Evolutionary conservation across 2,329 filamentous ascomycete species (phyloP), one percentile per base, ranked within the genome.

Genomic region (Colletotrichum sp.): DNA sequence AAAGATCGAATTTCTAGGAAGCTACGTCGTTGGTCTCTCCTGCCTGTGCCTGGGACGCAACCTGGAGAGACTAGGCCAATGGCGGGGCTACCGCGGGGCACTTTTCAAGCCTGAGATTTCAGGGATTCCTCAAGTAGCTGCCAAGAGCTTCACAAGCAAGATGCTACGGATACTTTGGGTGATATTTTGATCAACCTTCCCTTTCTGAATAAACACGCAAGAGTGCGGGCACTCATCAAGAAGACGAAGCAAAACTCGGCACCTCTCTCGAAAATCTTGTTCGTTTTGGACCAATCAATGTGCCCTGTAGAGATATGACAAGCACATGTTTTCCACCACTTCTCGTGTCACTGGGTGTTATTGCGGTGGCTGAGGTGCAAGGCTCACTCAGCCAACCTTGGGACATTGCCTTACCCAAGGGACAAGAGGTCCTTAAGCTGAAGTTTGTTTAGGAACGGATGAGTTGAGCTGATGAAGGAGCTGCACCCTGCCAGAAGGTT

Each of bases 71-170:
- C 36, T 43, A 43, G 21, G 34, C 55, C 64, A 26, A 76, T 71
- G 71, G 75, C 62, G 75, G 75, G 75, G 75, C 71, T 76, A 64
- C 74, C 61, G 74, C 74, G 74, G 74, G 74, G 74, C 74, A 76
- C 9, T 34, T 58, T 62, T 38, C 28, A n/a, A 36, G 60, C 71
- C 74, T 73, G 52, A 75, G 3, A 61, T n/a, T 32, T 32, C 30
- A 69, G 74, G 66, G 52, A 52, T 52, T 8, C 21, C 6, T n/a
- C 21, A 12, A 48, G 18, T 12, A 24, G 52, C 38, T 18, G 8
- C 36, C 38, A 18, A 66, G 64, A 10, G 12, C 32, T 32, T 66
- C 26, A 28, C 43, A 64, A 60, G 71, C 30, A 21, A 16, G 32
- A 36, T 16, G 8, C 21, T 36, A 43, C 34, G 34, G 3, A 36